phyloP scores from a whole-genome alignment of 495 filamentous ascomycete species.

The Hypoxylon fragiforme region DNA sequence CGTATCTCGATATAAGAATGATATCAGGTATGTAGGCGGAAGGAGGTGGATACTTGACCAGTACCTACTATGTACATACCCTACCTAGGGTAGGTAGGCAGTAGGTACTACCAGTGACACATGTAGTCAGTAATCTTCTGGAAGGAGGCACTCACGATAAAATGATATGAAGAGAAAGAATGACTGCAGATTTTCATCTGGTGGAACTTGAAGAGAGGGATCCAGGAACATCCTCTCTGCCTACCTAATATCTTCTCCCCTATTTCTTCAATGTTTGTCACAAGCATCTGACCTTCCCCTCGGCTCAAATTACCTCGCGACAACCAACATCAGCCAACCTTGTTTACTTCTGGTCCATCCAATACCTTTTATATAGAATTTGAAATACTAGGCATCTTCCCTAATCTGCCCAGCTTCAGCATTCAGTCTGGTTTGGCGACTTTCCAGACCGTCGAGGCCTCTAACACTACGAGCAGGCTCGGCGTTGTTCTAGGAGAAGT shows the following conservation, averaged over 20 bases:
- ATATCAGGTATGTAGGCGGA: too few relatives aligned
- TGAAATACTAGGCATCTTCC: conserved; percentile 2
- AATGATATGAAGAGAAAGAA: too few relatives aligned
- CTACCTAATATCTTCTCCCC: neutral
- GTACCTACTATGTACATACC: too few relatives aligned
- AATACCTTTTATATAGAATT: neutral
- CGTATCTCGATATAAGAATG: too few relatives aligned
- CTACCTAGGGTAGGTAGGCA: too few relatives aligned
- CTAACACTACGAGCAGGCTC: conserved; percentile 4
- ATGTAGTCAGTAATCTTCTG: too few relatives aligned
- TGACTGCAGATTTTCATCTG: too few relatives aligned
- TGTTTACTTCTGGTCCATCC: neutral
- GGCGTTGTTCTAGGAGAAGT: conserved; percentile 21
- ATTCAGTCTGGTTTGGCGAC: conserved; percentile 17
- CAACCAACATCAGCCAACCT: neutral
- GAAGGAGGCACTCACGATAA: too few relatives aligned
- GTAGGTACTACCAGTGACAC: too few relatives aligned
- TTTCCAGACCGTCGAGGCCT: conserved; percentile 19
- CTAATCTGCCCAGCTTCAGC: conserved; percentile 10
- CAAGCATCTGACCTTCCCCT: conserved; percentile 10
- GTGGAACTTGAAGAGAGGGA: too few relatives aligned
- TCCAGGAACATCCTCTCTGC: neutral
- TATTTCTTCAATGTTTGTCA: too few relatives aligned
- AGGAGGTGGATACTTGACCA: too few relatives aligned
- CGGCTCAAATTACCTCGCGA: neutral